A percentile compares a stretch with the other conserved stretches of the same genome.
Conservation (phyloP, 176 grass and related monocot genomes). For the Oryza coarctata region DNA sequence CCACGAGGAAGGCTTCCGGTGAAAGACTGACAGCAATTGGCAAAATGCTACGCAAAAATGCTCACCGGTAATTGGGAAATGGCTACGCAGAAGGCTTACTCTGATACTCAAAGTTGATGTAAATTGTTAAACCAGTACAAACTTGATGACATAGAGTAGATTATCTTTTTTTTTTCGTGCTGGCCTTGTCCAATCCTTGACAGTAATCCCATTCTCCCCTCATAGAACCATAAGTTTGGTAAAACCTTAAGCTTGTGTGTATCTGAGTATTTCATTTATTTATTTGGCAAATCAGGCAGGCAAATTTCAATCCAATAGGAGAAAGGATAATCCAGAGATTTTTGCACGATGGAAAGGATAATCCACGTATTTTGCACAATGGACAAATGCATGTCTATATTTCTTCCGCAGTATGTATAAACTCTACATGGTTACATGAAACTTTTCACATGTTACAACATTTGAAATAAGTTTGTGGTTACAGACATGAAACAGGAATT, state of each 20-base stretch:
- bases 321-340: neutral
- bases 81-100: neutral
- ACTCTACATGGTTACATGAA: conserved; percentile 2
- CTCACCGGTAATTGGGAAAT: neutral
- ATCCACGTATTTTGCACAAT: conserved; percentile 3
- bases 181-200: neutral
- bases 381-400: neutral
- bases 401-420: neutral
- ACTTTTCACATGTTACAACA: neutral
- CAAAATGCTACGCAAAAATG: too few relatives aligned
- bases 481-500: neutral
- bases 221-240: neutral
- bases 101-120: too few relatives aligned
- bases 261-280: neutral
- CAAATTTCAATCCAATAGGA: neutral
- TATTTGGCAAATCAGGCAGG: neutral
- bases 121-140: too few relatives aligned
- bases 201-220: neutral
- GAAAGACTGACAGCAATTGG: conserved; percentile 25
- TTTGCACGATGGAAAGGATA: neutral
- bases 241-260: neutral
- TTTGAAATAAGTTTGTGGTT: neutral
- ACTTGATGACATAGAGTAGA: too few relatives aligned
- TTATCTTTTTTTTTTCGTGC: neutral
- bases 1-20: neutral